Evolutionary conservation across 805 yeast species (phyloP), one percentile per base, ranked within the genome.

Genomic region (Spathaspora gorwiae): DNA sequence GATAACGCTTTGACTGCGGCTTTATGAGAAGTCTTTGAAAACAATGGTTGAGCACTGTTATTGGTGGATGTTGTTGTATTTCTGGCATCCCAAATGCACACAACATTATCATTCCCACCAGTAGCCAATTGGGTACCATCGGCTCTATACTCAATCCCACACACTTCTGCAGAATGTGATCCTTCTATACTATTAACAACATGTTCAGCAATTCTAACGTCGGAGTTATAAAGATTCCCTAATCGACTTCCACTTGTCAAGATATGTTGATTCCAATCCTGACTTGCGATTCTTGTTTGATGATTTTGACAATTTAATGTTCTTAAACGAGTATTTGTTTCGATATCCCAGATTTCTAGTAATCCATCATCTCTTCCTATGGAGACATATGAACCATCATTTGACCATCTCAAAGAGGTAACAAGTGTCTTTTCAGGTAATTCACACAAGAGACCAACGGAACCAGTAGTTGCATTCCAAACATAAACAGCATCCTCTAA

Each of bases 1-100:
- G 92, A 82, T 40, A 94, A 64, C 1, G 98, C 97, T 65, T 94
- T 94, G 5, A 92, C 96, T 0, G 98, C 98, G 0, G 98, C 97
- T 29, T 79, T 83, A 65, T 92, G 99, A 44, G 81, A 79, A 13
- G 84, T 78, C 60, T 90, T 87, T 11, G 83, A 73, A 61, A 83
- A 87, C 50, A 81, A 76, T 2, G 98, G 96, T 29, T 29, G 32
- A 11, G 5, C 12, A 29, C 12, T 3, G 12, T 9, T 9, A 29
- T 29, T 29, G 27, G 55, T 60, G 9, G 49, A 39, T 39, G 46
- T 48, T 37, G 43, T 46, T 29, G 14, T 30, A 13, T 58, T 61
- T 52, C 96, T 76, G 2, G 85, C 83, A 62, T 92, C 98, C 97
- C 98, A 92, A 39, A 92, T 83, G 60, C 87, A 84, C 7, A 94